These are phyloP conservation scores for Spinacia oleracea DNA, from an alignment of 179 eudicot genomes.

Conservation along the genomic window DNA sequence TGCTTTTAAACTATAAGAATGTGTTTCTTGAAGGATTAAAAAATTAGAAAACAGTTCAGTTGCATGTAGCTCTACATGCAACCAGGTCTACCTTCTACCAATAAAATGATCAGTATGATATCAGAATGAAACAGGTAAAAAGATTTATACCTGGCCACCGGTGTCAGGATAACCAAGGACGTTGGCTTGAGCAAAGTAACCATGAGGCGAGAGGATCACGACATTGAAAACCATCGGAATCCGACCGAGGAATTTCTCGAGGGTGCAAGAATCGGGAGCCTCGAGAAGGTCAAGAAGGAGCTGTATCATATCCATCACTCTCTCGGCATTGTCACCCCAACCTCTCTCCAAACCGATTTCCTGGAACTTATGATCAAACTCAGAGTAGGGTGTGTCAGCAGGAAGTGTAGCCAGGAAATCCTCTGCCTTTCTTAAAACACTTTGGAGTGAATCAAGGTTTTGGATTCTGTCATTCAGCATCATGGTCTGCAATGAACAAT, in stretches of 20 bases:
- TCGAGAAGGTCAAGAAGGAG: conserved; percentile 47
- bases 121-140: neutral
- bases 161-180: conserved; percentile 74
- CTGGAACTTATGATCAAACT: conserved; percentile 46
- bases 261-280: conserved; percentile 54
- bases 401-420: conserved; percentile 62
- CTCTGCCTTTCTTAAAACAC: conserved; percentile 74
- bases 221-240: conserved; percentile 57
- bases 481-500: conserved; percentile 52
- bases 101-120: too few species aligned
- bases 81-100: too few species aligned
- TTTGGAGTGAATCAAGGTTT: conserved; percentile 62
- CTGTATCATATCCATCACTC: conserved; percentile 45
- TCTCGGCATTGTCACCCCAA: conserved; percentile 51
- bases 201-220: conserved; percentile 60
- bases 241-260: conserved; percentile 53
- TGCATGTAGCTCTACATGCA: too few species aligned
- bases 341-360: conserved; percentile 52
- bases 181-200: conserved; percentile 64
- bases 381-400: conserved; percentile 42
- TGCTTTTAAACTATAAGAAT: too few species aligned
- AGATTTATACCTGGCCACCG: conserved; percentile 57
- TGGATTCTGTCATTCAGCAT: conserved; percentile 86
- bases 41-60: too few species aligned
- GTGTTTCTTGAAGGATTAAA: too few species aligned